Evolutionary conservation across 768 basidiomycete genomes (phyloP), one percentile per base, ranked within the genome.

Genomic region (Tricholomella constricta): DNA sequence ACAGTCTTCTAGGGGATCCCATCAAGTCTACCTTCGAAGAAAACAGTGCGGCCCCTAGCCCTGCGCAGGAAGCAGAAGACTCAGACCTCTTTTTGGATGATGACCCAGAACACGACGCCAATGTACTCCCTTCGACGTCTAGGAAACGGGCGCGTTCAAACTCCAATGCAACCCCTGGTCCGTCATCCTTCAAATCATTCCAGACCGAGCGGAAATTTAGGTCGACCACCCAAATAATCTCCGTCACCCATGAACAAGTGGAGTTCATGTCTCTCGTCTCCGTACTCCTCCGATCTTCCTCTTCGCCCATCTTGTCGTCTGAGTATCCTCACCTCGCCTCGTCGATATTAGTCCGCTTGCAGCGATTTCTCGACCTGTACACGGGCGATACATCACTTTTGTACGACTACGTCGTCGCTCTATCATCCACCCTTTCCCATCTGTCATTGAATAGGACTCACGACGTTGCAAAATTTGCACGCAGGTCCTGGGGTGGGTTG

Each of bases 311-410:
- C 60, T 74, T 83, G 43, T 74, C 74, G 1, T 59, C 70, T 23
- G 69, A 75, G 9, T 62, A 74, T 54, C 60, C 68, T 27, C 63
- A 74, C 52, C 68, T 81, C 47, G 66, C 84, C 2, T 65, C 74
- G 0, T 75, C 76, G 10, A 75, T 97, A 44, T 78, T 98, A 17
- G 61, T 38, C 4, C 72, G 75, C 20, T 57, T 78, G 9, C 63
- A 68, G 41, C 72, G 71, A 11, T 91, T 95, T 64, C 77, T 98
- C 35, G 71, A 75, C 14, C 65, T 73, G 32, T 91, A 89, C 64
- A 79, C 85, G 1, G 59, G 73, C 8, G 93, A 97, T 60, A 89
- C 90, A 1, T 88, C 89, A 2, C 78, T 94, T 12, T 85, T 94
- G 59, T 80, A 85, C 14, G 82, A 93, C 59, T 89, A 88, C 42